Evolutionary conservation across 129 eudicot species (phyloP).

Genomic region (Ambrosia artemisiifolia): DNA sequence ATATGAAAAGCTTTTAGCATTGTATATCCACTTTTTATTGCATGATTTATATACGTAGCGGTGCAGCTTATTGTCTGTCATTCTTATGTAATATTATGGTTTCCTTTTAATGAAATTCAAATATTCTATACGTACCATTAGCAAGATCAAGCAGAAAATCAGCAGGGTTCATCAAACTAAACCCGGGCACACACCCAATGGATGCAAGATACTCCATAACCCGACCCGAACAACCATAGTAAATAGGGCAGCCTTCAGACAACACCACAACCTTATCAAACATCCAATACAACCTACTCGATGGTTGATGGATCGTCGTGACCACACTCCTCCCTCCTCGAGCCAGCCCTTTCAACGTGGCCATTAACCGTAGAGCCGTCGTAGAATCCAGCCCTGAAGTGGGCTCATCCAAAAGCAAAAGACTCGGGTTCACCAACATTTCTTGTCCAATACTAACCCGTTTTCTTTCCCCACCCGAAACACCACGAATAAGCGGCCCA

Average conservation of each 20-base stretch:
- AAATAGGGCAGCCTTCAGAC: constrained; percentile 74
- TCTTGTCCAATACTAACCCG: constrained; percentile 87
- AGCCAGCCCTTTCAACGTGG: constrained; percentile 61
- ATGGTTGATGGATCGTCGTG: constrained; percentile 81
- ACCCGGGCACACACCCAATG: constrained; percentile 61
- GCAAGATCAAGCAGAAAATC: constrained; percentile 94
- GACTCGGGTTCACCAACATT: constrained; percentile 80
- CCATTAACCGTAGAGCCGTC: constrained; percentile 66
- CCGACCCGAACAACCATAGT: constrained; percentile 41
- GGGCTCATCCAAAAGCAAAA: constrained; percentile 82
- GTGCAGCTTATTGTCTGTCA: no score
- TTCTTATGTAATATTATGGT: background rate
- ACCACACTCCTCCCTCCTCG: constrained; percentile 74
- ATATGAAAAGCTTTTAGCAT: no score
- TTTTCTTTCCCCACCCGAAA: constrained; percentile 89
- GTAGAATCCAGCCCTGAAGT: constrained; percentile 93
- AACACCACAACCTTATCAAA: constrained; percentile 81
- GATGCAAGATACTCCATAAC: constrained; percentile 77
- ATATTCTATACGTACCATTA: constrained; percentile 47
- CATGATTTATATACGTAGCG: no score
- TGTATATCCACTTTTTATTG: no score
- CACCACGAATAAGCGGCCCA: constrained; percentile 63
- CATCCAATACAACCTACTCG: constrained; percentile 70
- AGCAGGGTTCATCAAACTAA: constrained; percentile 65
- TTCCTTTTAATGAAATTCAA: no score